Base-by-base conservation (phyloP, 108 stramenopile species). In the Cylindrotheca closterium region DNA sequence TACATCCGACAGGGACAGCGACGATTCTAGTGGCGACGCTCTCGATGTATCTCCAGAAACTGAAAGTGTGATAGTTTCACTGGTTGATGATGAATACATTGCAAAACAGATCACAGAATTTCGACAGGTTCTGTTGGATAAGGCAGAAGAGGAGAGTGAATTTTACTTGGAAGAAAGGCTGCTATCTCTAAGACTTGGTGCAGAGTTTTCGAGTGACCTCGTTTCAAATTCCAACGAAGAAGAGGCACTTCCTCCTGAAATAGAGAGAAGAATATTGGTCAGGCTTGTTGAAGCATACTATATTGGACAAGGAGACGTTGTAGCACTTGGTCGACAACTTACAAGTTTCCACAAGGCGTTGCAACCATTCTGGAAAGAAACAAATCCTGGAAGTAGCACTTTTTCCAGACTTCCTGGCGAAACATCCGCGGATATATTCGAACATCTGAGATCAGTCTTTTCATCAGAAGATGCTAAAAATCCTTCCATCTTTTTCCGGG, bases 91-190 rank as follows among this genome's bases (percentile, higher is more conserved):
- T 42, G 37, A 42, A 10, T 42, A 10, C 37, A 15, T 42, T 7
- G 15, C 37, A 7, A 42, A 42, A 15, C 37, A 42, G 37, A 42
- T 42, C 7, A 15, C 10, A 42, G 10, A 42, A 42, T 42, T 42
- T 15, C 37, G 37, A 10, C 37, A 42, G 37, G 7, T 10, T 42
- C 37, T 42, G 7, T 15, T 42, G 7, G 37, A 42, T 42, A 42
- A 42, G 15, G 37, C 37, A 42, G 37, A 42, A 26, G 33, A 48
- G 3, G 12, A 47, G 29, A 37, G 42, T 19, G 8, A 48, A 3
- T 64, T 64, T 24, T 64, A 64, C 37, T 23, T 64, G 0, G 48
- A 64, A 53, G 63, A 64, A 21, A 12, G 51, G 25, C 21, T 64
- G 30, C 28, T 64, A 4, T 7, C 63, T 3, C 30, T 64, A 8